phyloP scores from a whole-genome alignment of 2,329 filamentous ascomycete species.

The Capronia epimyces region DNA sequence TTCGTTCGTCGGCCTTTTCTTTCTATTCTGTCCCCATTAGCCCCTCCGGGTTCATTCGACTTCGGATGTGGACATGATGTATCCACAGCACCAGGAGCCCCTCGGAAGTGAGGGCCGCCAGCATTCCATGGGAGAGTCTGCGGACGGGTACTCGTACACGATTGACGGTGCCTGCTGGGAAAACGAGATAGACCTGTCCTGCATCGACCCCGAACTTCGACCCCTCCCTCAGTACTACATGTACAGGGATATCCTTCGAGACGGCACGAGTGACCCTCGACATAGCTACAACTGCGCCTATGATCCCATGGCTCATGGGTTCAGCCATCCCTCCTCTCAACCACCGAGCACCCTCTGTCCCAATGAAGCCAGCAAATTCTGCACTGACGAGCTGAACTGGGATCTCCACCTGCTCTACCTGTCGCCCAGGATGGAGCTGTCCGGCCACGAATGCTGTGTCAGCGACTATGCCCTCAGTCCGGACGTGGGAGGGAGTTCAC shows the following conservation, averaged over 20 bases:
- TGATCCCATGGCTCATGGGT: slow-evolving; percentile 21
- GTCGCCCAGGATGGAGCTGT: slow-evolving; percentile 19
- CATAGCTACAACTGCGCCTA: slow-evolving; percentile 8
- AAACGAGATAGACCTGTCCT: slow-evolving; percentile 1
- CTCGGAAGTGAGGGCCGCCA: not conserved
- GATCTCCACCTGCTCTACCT: slow-evolving; percentile 16
- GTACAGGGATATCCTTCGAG: slow-evolving; percentile 2
- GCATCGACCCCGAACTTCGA: slow-evolving; percentile 15
- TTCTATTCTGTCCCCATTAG: too few relatives aligned
- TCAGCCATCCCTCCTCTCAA: slow-evolving; percentile 1
- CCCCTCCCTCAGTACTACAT: slow-evolving; percentile 2
- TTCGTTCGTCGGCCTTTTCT: too few relatives aligned
- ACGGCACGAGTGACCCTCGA: not conserved
- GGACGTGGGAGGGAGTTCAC: slow-evolving; percentile 9
- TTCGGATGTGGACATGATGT: too few relatives aligned
- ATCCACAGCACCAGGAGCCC: not conserved
- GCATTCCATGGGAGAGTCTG: slow-evolving; percentile 3
- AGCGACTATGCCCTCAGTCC: slow-evolving; percentile 24
- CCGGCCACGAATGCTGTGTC: slow-evolving; percentile 15
- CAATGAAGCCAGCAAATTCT: not conserved
- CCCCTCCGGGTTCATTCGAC: too few relatives aligned
- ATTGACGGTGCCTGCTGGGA: slow-evolving; percentile 4
- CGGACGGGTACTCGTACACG: slow-evolving; percentile 3
- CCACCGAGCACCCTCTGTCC: slow-evolving; percentile 2
- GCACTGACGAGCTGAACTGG: slow-evolving; percentile 5